Percentiles rank a stretch among this genome's conserved stretches.
phyloP scores from a whole-genome alignment of 2,329 filamentous ascomycete genomes.

The Fusarium musae region DNA sequence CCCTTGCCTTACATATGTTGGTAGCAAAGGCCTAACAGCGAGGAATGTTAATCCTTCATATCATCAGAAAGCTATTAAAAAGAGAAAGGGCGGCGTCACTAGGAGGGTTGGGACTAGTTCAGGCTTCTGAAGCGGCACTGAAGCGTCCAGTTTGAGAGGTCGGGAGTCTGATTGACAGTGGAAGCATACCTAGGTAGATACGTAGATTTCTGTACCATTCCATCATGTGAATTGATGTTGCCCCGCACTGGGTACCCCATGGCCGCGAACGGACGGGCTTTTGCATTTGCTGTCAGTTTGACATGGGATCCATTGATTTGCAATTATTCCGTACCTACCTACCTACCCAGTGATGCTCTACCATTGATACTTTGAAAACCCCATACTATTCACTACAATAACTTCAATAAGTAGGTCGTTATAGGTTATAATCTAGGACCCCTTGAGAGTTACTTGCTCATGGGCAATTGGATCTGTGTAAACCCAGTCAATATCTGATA shows the following conservation, averaged over 20 bases:
- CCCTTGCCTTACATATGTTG: no score
- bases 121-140: background rate
- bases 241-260: conserved; percentile 17
- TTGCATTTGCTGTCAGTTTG: conserved; percentile 2
- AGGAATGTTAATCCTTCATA: background rate
- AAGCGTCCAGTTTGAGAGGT: background rate
- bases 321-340: no score
- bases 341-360: background rate
- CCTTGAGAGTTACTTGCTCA: background rate
- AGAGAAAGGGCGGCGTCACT: background rate
- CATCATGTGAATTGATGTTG: background rate
- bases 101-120: background rate
- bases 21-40: background rate
- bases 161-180: background rate
- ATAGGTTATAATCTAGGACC: background rate
- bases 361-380: background rate
- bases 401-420: background rate
- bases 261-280: conserved; percentile 8
- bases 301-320: background rate
- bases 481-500: background rate
- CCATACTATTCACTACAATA: background rate
- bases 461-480: background rate
- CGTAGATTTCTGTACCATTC: background rate
- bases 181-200: background rate
- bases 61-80: background rate